Base-by-base conservation (phyloP, 23 red algal species). In the Rhodosorus marinus region DNA sequence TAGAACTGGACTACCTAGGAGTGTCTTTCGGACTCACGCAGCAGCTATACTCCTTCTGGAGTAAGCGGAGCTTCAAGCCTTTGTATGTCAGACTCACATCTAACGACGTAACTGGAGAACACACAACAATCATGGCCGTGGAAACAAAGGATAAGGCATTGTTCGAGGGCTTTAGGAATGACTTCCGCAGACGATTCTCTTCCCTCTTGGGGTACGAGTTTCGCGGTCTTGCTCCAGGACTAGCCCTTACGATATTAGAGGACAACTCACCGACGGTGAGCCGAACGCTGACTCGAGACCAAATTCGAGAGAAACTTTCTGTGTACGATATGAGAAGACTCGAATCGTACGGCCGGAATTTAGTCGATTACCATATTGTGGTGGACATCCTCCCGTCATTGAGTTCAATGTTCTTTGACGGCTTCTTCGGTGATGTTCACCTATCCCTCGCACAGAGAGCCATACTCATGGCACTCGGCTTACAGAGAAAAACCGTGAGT, bases 11-110 rank as follows among this genome's bases (percentile, higher is more conserved):
- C 26, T 95, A 95, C 52, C 26, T 95, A 4, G 88, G 88, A 14
- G 88, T 95, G 34, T 95, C 88, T 48, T 95, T 66, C 56, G 88
- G 88, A 20, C 63, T 95, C n/a, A 79, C 88, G 23, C 65, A 80
- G 26, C 49, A 59, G 6, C 55, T 95, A 60, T 84, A 66, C 33
- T 59, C 52, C 31, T 95, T 95, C 62, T 95, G 88, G 88, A 66
- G 54, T 15, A 63, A 69, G 8, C 59, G 69, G 31, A 69, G 66
- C 30, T 73, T 95, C 22, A 8, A 76, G 7, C 77, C 88, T 0
- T 26, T 95, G 50, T 95, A 95, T 54, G 43, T 95, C 8, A 52
- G 88, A 35, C 59, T 72, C 25, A 78, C 76, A 20, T 19, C 88
- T 8, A 95, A 95, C 32, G 88, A 95, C 14, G 51, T 78, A 22